These are phyloP conservation scores for Candida dendrica DNA, from an alignment of 805 yeast genomes.

Conservation along the genomic window DNA sequence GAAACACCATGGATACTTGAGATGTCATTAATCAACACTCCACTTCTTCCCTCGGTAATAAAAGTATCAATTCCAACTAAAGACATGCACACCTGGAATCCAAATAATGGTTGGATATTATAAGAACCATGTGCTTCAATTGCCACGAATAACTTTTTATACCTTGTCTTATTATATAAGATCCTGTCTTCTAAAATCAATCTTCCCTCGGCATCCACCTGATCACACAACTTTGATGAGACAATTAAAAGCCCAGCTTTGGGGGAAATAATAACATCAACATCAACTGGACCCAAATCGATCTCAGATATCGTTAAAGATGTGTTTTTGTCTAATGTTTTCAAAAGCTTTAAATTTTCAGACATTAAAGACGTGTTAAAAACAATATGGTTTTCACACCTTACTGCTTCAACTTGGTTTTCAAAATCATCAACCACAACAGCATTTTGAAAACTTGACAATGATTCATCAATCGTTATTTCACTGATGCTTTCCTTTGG, in stretches of 20 bases:
- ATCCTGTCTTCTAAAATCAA: slow-evolving; percentile 2
- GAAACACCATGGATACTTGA: neutral
- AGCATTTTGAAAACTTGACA: no score
- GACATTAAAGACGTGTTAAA: slow-evolving; percentile 4
- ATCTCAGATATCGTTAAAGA: slow-evolving; percentile 8
- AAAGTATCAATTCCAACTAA: slow-evolving; percentile 6
- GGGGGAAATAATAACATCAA: slow-evolving; percentile 11
- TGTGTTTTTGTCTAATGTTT: neutral
- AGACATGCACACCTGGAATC: slow-evolving; percentile 11
- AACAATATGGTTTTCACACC: slow-evolving; percentile 2
- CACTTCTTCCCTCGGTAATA: neutral
- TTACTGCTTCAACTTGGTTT: neutral
- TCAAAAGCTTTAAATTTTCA: slow-evolving; percentile 3
- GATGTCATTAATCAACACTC: neutral
- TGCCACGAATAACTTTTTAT: slow-evolving; percentile 4
- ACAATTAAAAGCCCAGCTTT: slow-evolving; percentile 9
- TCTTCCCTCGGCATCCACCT: slow-evolving; percentile 6
- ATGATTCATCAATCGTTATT: neutral
- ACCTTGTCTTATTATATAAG: slow-evolving; percentile 1
- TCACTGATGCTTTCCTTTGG: neutral
- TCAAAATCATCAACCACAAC: neutral
- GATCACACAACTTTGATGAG: slow-evolving; percentile 3
- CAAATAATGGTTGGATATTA: slow-evolving; percentile 4
- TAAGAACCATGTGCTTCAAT: slow-evolving; percentile 1
- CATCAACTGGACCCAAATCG: slow-evolving; percentile 9